These are phyloP conservation scores for Aspergillus neotritici DNA, from an alignment of 2,329 filamentous ascomycete genomes.

Conservation along the genomic window DNA sequence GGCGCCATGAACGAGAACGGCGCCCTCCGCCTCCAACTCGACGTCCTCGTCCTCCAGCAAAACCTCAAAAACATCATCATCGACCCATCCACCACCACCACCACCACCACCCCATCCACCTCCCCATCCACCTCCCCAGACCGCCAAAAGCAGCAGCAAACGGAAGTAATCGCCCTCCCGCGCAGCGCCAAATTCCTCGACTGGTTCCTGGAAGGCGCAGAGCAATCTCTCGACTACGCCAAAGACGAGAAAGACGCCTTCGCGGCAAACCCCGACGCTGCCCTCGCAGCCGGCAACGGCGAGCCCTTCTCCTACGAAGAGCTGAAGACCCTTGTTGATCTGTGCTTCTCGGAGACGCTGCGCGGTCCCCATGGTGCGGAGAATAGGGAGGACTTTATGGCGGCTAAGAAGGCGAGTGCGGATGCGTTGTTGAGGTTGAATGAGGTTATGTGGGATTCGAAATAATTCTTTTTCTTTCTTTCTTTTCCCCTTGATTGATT, in stretches of 20 bases:
- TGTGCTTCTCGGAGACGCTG: constrained; percentile 43
- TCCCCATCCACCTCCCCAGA: constrained; percentile 16
- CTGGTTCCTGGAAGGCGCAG: constrained; percentile 44
- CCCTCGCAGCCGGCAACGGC: constrained; percentile 34
- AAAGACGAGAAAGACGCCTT: constrained; percentile 41
- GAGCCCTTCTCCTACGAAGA: constrained; percentile 44
- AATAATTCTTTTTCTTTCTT: constrained; percentile 14
- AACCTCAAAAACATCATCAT: constrained; percentile 84
- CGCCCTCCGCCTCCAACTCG: constrained; percentile 81
- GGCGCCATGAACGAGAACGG: constrained; percentile 80
- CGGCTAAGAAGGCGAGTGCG: constrained; percentile 41
- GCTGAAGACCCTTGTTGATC: constrained; percentile 40
- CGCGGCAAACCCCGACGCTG: constrained; percentile 29
- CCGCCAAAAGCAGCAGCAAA: constrained; percentile 11
- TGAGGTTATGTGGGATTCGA: constrained; percentile 46
- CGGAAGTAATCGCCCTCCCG: constrained; percentile 37
- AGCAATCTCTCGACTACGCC: constrained; percentile 41
- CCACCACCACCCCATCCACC: constrained; percentile 83
- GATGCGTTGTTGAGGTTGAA: constrained; percentile 42
- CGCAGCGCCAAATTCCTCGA: constrained; percentile 43
- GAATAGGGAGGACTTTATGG: constrained; percentile 43
- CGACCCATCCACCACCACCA: constrained; percentile 77
- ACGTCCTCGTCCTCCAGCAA: constrained; percentile 91
- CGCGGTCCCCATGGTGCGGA: constrained; percentile 37
- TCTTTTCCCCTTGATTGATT: too few species aligned